Conservation (phyloP, 1,284 basidiomycete genomes). For the Moesziomyces parantarcticus region DNA sequence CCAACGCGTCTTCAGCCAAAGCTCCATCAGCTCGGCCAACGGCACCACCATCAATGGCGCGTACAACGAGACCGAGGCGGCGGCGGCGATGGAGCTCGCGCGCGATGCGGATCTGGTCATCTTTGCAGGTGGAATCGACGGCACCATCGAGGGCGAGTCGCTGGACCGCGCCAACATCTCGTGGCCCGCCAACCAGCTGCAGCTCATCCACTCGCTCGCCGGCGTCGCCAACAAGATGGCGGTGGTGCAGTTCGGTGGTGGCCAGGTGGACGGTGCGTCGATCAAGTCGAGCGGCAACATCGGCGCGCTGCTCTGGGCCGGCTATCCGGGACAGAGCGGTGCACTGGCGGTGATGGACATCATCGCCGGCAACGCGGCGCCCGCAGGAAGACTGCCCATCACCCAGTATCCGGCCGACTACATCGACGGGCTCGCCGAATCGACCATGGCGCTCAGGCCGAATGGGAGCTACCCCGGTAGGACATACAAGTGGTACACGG, state of each 20-base stretch:
- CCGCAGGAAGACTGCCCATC: slow-evolving; percentile 19
- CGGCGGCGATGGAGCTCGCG: background rate
- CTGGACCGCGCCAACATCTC: slow-evolving; percentile 8
- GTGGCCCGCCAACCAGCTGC: slow-evolving; percentile 27
- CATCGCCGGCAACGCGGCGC: background rate
- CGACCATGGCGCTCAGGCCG: slow-evolving; percentile 11
- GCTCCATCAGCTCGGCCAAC: slow-evolving; percentile 11
- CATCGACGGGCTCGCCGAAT: slow-evolving; percentile 7
- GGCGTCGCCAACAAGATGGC: slow-evolving; percentile 5
- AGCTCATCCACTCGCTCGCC: slow-evolving; percentile 13
- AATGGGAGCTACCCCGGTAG: slow-evolving; percentile 11
- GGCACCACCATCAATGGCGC: slow-evolving; percentile 7
- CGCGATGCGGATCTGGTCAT: slow-evolving; percentile 5
- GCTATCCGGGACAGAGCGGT: slow-evolving; percentile 26
- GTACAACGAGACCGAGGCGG: background rate
- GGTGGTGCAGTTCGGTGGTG: slow-evolving; percentile 29
- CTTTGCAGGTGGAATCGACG: slow-evolving; percentile 25
- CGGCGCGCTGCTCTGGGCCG: slow-evolving; percentile 18
- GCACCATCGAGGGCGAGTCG: slow-evolving; percentile 16
- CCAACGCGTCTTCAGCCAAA: background rate
- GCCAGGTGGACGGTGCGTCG: slow-evolving; percentile 15
- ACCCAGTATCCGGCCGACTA: slow-evolving; percentile 27
- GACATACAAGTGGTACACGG: slow-evolving; percentile 33
- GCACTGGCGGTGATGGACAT: slow-evolving; percentile 18
- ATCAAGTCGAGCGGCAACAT: slow-evolving; percentile 5